Evolutionary conservation across 768 basidiomycete species (phyloP).

Genomic region (Boletellus sp.): DNA sequence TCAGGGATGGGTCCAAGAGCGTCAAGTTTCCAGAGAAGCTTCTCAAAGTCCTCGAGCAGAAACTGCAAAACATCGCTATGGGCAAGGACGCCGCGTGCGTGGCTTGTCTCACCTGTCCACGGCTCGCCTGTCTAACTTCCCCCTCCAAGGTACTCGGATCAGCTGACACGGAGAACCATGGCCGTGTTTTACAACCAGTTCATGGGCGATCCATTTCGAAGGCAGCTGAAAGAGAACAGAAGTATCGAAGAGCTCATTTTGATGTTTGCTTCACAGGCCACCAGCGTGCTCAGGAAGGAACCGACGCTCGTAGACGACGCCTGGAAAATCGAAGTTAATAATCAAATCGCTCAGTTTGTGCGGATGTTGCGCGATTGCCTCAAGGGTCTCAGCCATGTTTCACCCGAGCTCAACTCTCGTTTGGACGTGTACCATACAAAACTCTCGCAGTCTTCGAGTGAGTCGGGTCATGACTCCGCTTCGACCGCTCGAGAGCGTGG

Average conservation of each 20-base stretch:
- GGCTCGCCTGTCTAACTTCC: slow-evolving; percentile 2
- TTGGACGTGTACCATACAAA: slow-evolving; percentile 84
- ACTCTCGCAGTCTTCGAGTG: slow-evolving; percentile 59
- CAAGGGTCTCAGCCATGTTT: slow-evolving; percentile 66
- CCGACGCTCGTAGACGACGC: slow-evolving; percentile 77
- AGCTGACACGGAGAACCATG: slow-evolving; percentile 83
- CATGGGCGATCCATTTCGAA: slow-evolving; percentile 78
- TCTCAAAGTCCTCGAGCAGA: slow-evolving; percentile 85
- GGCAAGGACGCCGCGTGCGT: slow-evolving; percentile 86
- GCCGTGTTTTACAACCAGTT: slow-evolving; percentile 92
- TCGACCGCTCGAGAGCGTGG: slow-evolving; percentile 54
- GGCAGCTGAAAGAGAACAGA: slow-evolving; percentile 92
- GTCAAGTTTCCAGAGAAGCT: slow-evolving; percentile 94
- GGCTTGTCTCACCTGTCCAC: background rate
- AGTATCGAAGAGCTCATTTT: slow-evolving; percentile 98
- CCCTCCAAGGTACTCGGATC: slow-evolving; percentile 73
- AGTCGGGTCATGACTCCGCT: slow-evolving; percentile 65
- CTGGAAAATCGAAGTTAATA: slow-evolving; percentile 92
- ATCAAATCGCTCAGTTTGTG: slow-evolving; percentile 87
- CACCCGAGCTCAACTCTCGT: slow-evolving; percentile 76
- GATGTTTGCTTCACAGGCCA: slow-evolving; percentile 91
- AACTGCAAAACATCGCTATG: slow-evolving; percentile 89
- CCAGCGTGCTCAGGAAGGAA: slow-evolving; percentile 84
- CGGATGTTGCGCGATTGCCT: slow-evolving; percentile 81
- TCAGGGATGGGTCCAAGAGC: slow-evolving; percentile 73